Evolutionary conservation across 1,139 yeast genomes (phyloP).

Genomic region (Nadsonia starkeyi-henricii): DNA sequence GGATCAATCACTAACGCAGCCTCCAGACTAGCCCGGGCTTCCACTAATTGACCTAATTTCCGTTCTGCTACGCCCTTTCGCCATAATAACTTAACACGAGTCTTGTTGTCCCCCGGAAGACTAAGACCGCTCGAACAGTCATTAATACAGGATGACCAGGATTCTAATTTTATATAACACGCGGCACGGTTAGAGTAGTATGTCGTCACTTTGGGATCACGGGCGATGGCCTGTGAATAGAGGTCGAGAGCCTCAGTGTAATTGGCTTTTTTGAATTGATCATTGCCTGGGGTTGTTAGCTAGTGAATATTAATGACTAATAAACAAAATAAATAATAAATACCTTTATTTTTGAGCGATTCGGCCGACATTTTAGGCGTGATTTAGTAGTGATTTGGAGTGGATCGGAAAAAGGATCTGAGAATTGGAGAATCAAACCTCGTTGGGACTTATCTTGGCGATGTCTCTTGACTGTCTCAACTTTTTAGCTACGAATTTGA

Average conservation of each 20-base stretch:
- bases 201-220: constrained; percentile 49
- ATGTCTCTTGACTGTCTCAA: too few relatives aligned
- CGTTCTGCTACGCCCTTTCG: constrained; percentile 40
- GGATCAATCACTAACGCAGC: constrained; percentile 36
- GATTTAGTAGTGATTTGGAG: too few relatives aligned
- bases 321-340: too few relatives aligned
- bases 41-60: constrained; percentile 22
- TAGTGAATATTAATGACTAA: too few relatives aligned
- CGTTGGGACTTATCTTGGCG: too few relatives aligned
- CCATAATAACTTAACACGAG: constrained; percentile 40
- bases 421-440: too few relatives aligned
- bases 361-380: too few relatives aligned
- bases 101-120: constrained; percentile 11
- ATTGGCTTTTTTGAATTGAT: constrained; percentile 41
- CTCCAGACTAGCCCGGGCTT: constrained; percentile 28
- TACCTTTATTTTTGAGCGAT: too few relatives aligned
- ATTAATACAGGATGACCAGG: constrained; percentile 36
- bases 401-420: too few relatives aligned
- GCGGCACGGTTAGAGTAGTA: constrained; percentile 85
- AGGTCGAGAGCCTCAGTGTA: constrained; percentile 49
- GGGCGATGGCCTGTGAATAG: constrained; percentile 60
- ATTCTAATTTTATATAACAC: constrained; percentile 40
- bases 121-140: constrained; percentile 43
- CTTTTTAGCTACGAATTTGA: too few relatives aligned
- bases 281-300: constrained; percentile 31